A percentile compares a stretch with the other conserved stretches of the same genome.
These are phyloP conservation scores for Exutisphaerella laricina DNA, from an alignment of 2,329 filamentous ascomycete genomes.

Conservation along the genomic window DNA sequence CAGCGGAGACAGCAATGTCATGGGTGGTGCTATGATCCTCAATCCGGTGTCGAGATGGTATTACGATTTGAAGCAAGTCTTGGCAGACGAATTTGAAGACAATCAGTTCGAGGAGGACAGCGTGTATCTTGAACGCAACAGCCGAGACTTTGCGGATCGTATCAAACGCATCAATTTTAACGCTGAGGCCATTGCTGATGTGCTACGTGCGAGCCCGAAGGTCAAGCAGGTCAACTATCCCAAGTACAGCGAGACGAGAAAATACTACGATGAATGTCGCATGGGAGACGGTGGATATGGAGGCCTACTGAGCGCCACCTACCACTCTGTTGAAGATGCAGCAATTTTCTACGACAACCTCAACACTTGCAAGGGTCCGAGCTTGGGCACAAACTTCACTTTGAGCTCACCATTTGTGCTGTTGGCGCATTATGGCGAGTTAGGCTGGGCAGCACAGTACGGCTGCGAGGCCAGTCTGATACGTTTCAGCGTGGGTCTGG, in stretches of 20 bases:
- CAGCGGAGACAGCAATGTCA: constrained; percentile 95
- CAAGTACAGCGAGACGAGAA: constrained; percentile 63
- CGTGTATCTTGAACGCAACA: constrained; percentile 94
- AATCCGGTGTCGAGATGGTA: constrained; percentile 69
- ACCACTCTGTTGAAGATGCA: constrained; percentile 64
- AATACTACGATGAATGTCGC: constrained; percentile 73
- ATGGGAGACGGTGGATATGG: constrained; percentile 70
- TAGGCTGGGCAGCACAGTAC: constrained; percentile 81
- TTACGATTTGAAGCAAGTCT: constrained; percentile 57
- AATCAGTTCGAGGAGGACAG: constrained; percentile 92
- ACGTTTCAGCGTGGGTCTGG: constrained; percentile 82
- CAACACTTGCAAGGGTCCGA: constrained; percentile 87
- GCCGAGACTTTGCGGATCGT: constrained; percentile 77
- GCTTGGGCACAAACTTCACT: constrained; percentile 94
- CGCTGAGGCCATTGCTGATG: constrained; percentile 73
- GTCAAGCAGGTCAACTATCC: constrained; percentile 85
- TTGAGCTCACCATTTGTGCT: constrained; percentile 84
- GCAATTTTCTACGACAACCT: constrained; percentile 79
- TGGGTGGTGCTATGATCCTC: constrained; percentile 70
- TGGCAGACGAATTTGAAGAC: constrained; percentile 68
- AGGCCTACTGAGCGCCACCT: constrained; percentile 78
- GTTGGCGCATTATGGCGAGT: constrained; percentile 82
- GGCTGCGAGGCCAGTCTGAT: constrained; percentile 77
- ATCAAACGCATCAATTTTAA: constrained; percentile 82
- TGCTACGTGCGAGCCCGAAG: constrained; percentile 56